Base-by-base conservation (phyloP, 768 basidiomycete species). In the Harrya chromipes region DNA sequence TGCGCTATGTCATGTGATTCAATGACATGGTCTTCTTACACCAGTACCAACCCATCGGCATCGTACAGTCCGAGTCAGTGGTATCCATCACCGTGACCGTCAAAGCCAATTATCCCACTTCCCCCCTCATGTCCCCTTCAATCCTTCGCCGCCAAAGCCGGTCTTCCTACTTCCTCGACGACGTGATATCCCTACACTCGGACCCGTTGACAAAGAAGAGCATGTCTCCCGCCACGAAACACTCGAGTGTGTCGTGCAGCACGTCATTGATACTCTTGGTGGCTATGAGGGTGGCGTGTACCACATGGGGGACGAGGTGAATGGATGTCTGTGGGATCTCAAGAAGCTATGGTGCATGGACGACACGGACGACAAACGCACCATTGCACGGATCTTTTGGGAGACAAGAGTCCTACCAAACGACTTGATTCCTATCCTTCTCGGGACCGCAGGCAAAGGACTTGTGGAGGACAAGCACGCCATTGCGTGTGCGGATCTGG, bases 321-420 rank as follows among this genome's bases (percentile, higher is more conserved):
- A 74, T 51, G 87, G 87, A 2, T 95, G 93, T 68, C 67, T 99
- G 58, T 90, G 90, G 59, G 97, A 98, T 66, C 75, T 99, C 52
- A 98, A 98, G 72, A 90, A 85, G 58, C 79, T 95, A 42, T 98
- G 95, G 97, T 73, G 94, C 44, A 88, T 91, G 67, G 97, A 99
- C 68, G 97, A 98, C 61, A 86, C 85, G 0, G 97, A 99, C 68
- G 95, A 98, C 65, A 94, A 94, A 65, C 82, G 97, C 16, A 97
- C 94, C 1, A 88, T 97, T 1, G 93, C 95, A 4, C 84, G 94
- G 37, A 87, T 97, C 50, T 88, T 97, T 65, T 90, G 85, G 81
- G 84, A 90, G 55, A 82, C 87, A n/a, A 83, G 90, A 16, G 81
- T 94, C 23, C 72, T 97, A 16, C 78, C 83, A 9, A 94, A 91